Conservation (phyloP, 164 flowering plant genomes). For the Platanus orientalis region DNA sequence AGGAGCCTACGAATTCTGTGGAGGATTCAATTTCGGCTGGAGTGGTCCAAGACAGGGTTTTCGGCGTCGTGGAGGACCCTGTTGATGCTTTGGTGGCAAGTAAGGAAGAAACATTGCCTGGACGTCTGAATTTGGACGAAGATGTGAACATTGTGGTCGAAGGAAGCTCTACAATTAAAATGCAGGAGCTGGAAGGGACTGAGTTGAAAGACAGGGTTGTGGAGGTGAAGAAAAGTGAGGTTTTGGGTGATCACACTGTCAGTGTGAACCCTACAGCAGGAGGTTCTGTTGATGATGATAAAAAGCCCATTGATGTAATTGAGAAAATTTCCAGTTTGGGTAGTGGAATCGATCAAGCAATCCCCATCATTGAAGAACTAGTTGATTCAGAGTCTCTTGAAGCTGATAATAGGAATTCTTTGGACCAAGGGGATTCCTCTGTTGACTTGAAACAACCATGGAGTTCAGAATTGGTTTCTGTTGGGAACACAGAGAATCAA, state of each 20-base stretch:
- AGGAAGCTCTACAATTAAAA: conserved; percentile 8
- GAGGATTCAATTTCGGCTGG: conserved; percentile 8
- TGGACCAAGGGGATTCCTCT: conserved; percentile 24
- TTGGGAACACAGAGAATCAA: conserved; percentile 24
- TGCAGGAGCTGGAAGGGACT: conserved; percentile 4
- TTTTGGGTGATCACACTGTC: conserved; percentile 1
- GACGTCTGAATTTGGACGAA: conserved; percentile 7
- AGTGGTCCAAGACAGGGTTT: conserved; percentile 10
- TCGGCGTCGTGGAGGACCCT: conserved; percentile 1
- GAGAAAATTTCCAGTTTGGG: conserved; percentile 8
- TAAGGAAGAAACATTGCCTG: conserved; percentile 9
- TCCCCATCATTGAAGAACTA: conserved; percentile 12
- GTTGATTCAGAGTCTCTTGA: conserved; percentile 12
- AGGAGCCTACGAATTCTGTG: conserved; percentile 1
- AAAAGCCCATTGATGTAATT: neutral
- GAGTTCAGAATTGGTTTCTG: conserved; percentile 19
- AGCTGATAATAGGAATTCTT: conserved; percentile 7
- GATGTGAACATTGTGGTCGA: conserved; percentile 2
- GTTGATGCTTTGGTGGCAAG: conserved; percentile 4
- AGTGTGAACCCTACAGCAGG: neutral
- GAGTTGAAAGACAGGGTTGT: conserved; percentile 8
- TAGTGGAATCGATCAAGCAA: conserved; percentile 10
- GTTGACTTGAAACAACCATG: conserved; percentile 16
- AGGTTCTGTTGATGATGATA: conserved; percentile 2
- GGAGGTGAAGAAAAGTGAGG: conserved; percentile 17